Base-by-base conservation (phyloP, 768 basidiomycete species). In the Mycena leptocephala region DNA sequence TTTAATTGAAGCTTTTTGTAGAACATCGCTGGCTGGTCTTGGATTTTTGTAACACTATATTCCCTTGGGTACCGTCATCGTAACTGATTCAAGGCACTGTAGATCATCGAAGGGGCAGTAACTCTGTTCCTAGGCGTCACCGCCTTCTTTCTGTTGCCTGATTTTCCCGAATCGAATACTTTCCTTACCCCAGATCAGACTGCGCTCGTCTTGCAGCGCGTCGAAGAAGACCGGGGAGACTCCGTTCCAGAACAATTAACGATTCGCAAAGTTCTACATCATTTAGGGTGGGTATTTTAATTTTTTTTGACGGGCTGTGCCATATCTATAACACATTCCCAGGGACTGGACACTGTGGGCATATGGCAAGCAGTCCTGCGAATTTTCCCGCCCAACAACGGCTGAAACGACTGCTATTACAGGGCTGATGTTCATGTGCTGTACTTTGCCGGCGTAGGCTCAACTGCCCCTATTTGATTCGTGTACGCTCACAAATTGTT, bases 141-240 rank as follows among this genome's bases (percentile, higher is more conserved):
- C n/a, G 83, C 86, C 32, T 90, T 85, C 84, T 80, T 88, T 65
- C 85, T 85, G 74, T 83, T 89, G 65, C 87, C 88, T 2, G 86
- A 89, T 30, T 90, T 90, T 74, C 90, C 89, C 13, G 87, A 90
- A 73, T 82, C 83, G 76, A 90, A 90, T 79, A 85, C 72, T 2
- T 90, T 90, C 80, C 81, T 90, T 55, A 85, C 86, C 13, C 78
- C 83, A 6, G 84, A 87, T 62, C 87, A 89, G 79, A 89, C 88
- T 18, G 84, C 83, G 3, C 72, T 89, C 51, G 84, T 90, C 28
- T 68, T 90, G 56, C 85, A 83, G 78, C 87, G 90, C 16, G 86
- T 90, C 51, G 88, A 90, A 68, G 86, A 88, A 7, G 90, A 90
- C 76, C 86, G 89, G n/a, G 88, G 89, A 16, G 90, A 90, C 77